Conservation (phyloP, 306 rosid genomes). For the Albizia julibrissin region DNA sequence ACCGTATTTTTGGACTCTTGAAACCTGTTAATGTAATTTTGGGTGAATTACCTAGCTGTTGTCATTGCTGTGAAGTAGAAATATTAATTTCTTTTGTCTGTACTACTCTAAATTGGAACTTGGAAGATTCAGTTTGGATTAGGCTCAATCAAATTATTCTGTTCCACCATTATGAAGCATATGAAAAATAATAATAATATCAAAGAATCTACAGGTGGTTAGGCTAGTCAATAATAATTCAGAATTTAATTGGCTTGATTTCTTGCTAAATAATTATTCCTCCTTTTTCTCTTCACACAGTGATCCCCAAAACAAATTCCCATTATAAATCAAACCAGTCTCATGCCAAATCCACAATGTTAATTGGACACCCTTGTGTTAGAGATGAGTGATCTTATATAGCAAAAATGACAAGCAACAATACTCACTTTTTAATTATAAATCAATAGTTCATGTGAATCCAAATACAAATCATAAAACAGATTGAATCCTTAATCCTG, state of each 20-base stretch:
- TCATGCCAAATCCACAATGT: neutral
- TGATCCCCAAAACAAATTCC: constrained; percentile 1
- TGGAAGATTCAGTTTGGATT: constrained; percentile 34
- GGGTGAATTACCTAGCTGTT: neutral
- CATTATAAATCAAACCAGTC: neutral
- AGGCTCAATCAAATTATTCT: constrained; percentile 19
- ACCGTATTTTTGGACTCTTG: neutral
- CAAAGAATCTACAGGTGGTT: constrained; percentile 18
- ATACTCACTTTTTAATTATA: no score
- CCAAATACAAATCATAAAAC: neutral
- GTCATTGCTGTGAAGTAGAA: no score
- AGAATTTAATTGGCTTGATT: constrained; percentile 14
- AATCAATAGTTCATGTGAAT: neutral
- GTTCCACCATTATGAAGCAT: neutral
- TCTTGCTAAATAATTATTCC: neutral
- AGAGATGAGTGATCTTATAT: neutral
- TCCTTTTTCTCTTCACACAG: neutral
- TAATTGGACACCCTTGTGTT: neutral
- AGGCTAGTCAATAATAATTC: neutral
- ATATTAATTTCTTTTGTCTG: neutral
- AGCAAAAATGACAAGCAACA: neutral
- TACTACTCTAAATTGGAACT: constrained; percentile 1
- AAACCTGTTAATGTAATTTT: neutral
- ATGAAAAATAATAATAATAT: constrained; percentile 11
- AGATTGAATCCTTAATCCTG: neutral